Percentiles rank a stretch among this genome's conserved stretches.
phyloP scores from a whole-genome alignment of 768 basidiomycete genomes.

The Tylopilus plumbeoviolaceoides region DNA sequence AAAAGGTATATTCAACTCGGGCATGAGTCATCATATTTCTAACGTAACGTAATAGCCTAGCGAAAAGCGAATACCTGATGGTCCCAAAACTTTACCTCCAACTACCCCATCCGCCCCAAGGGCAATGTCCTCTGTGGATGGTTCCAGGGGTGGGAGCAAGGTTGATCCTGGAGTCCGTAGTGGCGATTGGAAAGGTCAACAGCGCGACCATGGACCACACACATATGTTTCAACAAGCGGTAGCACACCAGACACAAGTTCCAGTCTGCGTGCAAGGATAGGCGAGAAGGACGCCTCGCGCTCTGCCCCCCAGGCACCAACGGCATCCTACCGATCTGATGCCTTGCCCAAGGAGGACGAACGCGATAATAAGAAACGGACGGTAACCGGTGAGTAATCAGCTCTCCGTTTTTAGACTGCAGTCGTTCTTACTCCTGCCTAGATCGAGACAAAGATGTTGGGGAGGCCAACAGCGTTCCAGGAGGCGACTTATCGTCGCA shows the following conservation, averaged over 20 bases:
- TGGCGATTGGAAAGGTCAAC: constrained; percentile 47
- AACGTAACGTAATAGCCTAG: constrained; percentile 31
- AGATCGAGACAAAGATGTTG: constrained; percentile 65
- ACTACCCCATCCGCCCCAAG: constrained; percentile 67
- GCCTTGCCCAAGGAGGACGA: constrained; percentile 54
- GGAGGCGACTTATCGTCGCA: constrained; percentile 37
- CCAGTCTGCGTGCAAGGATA: constrained; percentile 54
- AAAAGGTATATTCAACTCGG: constrained; percentile 49
- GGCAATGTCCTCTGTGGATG: constrained; percentile 57
- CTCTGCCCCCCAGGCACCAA: constrained; percentile 38
- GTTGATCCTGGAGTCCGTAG: constrained; percentile 37
- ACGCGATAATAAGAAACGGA: constrained; percentile 65
- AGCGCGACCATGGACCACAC: constrained; percentile 32
- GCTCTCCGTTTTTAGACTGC: neutral
- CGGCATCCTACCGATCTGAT: constrained; percentile 44
- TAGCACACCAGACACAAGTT: constrained; percentile 22
- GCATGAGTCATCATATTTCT: neutral
- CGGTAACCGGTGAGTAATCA: constrained; percentile 53
- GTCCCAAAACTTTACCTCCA: constrained; percentile 50
- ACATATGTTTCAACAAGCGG: constrained; percentile 17
- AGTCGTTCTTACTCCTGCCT: constrained; percentile 3
- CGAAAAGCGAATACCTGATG: constrained; percentile 57
- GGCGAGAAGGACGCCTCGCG: constrained; percentile 53
- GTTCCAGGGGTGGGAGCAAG: constrained; percentile 37
- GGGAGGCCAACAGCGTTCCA: constrained; percentile 33